Evolutionary conservation across 2,329 filamentous ascomycete genomes (phyloP).

Genomic region (Pseudogymnoascus pannorum): DNA sequence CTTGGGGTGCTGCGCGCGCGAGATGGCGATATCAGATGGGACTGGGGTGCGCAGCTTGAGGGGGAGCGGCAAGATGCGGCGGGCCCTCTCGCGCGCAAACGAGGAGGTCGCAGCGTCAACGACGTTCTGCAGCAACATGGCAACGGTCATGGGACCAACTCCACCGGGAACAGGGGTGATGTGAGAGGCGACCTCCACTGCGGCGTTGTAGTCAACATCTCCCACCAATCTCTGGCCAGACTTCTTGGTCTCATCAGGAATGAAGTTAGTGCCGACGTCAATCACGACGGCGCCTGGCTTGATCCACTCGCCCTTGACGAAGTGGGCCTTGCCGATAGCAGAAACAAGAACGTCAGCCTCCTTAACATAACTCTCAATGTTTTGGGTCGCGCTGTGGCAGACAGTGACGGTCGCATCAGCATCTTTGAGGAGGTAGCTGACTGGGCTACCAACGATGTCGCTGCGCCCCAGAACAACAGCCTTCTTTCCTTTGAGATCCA

Average conservation of each 20-base stretch:
- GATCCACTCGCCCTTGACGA: conserved; percentile 91
- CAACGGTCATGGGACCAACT: conserved; percentile 97
- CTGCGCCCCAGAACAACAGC: conserved; percentile 91
- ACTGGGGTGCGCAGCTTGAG: conserved; percentile 73
- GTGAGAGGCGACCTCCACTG: conserved; percentile 75
- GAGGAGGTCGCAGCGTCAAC: conserved; percentile 76
- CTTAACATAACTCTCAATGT: conserved; percentile 68
- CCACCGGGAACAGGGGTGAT: conserved; percentile 96
- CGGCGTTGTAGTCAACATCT: conserved; percentile 87
- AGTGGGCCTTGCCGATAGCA: conserved; percentile 79
- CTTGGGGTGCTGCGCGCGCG: conserved; percentile 84
- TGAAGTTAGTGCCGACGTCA: conserved; percentile 95
- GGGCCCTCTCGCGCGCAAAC: conserved; percentile 74
- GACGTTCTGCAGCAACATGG: conserved; percentile 95
- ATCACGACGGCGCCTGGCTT: conserved; percentile 95
- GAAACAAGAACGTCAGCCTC: conserved; percentile 84
- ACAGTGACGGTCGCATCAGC: conserved; percentile 95
- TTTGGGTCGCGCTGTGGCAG: conserved; percentile 82
- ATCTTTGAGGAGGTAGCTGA: conserved; percentile 91
- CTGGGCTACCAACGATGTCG: conserved; percentile 94
- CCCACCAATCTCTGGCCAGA: conserved; percentile 87
- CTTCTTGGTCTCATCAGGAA: conserved; percentile 82
- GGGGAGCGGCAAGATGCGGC: conserved; percentile 74
- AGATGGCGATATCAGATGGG: conserved; percentile 93
- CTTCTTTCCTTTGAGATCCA: conserved; percentile 81